Conservation (phyloP, 2,329 filamentous ascomycete species). For the Pseudopithomyces maydicus region DNA sequence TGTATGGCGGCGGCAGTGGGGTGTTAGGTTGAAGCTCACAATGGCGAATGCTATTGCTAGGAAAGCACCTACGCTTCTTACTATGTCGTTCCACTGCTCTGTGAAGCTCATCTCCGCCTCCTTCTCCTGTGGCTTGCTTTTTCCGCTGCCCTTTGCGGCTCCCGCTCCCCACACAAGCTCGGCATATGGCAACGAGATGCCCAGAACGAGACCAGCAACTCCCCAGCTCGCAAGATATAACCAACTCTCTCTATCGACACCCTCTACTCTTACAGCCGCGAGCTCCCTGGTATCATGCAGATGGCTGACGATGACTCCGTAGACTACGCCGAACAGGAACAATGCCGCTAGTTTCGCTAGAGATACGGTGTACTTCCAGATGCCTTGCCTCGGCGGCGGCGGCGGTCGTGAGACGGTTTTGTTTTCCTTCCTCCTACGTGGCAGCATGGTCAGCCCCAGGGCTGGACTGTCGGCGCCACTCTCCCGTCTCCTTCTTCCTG, state of each 20-base stretch:
- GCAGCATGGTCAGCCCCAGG: conserved; percentile 31
- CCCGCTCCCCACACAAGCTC: conserved; percentile 73
- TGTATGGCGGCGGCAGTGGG: neutral
- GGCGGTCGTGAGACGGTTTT: conserved; percentile 8
- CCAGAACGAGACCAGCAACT: conserved; percentile 74
- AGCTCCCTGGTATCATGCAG: conserved; percentile 73
- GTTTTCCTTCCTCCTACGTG: conserved; percentile 12
- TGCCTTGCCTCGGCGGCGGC: conserved; percentile 20
- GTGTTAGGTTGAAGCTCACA: conserved; percentile 59
- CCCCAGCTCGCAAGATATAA: conserved; percentile 83
- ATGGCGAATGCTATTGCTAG: conserved; percentile 80
- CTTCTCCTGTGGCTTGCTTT: conserved; percentile 6
- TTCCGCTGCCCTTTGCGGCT: conserved; percentile 36
- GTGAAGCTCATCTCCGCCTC: conserved; percentile 44
- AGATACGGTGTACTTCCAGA: conserved; percentile 57
- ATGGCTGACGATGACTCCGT: conserved; percentile 80
- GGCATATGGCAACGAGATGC: conserved; percentile 81
- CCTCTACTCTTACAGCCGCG: conserved; percentile 65
- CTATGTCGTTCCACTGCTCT: conserved; percentile 77
- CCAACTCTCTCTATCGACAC: conserved; percentile 62
- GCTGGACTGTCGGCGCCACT: conserved; percentile 31
- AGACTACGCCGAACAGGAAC: conserved; percentile 79
- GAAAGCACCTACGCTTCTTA: conserved; percentile 72
- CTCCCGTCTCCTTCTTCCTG: conserved; percentile 43
- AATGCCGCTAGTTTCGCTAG: conserved; percentile 66